These are phyloP conservation scores for Mollisia scopiformis DNA, from an alignment of 2,329 filamentous ascomycete species.

Conservation along the genomic window DNA sequence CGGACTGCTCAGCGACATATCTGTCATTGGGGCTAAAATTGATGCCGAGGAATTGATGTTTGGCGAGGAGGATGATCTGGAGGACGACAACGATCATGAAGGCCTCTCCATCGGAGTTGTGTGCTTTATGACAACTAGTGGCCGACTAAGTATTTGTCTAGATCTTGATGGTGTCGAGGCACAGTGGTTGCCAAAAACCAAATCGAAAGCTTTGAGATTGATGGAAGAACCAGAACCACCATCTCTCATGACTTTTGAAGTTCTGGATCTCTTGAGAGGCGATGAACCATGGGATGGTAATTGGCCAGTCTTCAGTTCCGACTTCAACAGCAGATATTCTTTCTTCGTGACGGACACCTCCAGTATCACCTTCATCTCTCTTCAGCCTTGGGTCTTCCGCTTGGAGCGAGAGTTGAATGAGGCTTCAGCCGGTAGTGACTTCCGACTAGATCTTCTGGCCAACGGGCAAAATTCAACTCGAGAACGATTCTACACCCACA, in stretches of 20 bases:
- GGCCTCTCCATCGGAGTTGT: slow-evolving; percentile 63
- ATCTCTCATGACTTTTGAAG: slow-evolving; percentile 62
- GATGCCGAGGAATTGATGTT: slow-evolving; percentile 63
- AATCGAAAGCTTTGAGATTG: slow-evolving; percentile 47
- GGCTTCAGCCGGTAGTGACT: slow-evolving; percentile 61
- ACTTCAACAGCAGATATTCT: slow-evolving; percentile 63
- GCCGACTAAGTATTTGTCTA: slow-evolving; percentile 63
- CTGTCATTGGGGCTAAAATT: slow-evolving; percentile 64
- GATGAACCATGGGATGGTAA: slow-evolving; percentile 57
- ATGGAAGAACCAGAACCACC: slow-evolving; percentile 45
- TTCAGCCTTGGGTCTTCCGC: slow-evolving; percentile 65
- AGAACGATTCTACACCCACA: slow-evolving; percentile 60
- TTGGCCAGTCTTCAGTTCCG: slow-evolving; percentile 66
- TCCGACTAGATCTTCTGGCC: slow-evolving; percentile 62
- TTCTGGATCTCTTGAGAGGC: slow-evolving; percentile 60
- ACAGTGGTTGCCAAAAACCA: slow-evolving; percentile 65
- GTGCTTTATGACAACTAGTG: slow-evolving; percentile 63
- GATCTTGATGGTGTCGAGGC: slow-evolving; percentile 65
- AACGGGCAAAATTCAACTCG: slow-evolving; percentile 59
- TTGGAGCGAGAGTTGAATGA: slow-evolving; percentile 64
- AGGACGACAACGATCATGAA: slow-evolving; percentile 59
- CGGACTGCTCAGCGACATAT: slow-evolving; percentile 61
- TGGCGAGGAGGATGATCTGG: slow-evolving; percentile 66
- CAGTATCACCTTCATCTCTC: slow-evolving; percentile 61
- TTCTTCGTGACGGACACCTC: slow-evolving; percentile 66